phyloP scores from a whole-genome alignment of 208 protist genomes.

The Histomonas meleagridis region DNA sequence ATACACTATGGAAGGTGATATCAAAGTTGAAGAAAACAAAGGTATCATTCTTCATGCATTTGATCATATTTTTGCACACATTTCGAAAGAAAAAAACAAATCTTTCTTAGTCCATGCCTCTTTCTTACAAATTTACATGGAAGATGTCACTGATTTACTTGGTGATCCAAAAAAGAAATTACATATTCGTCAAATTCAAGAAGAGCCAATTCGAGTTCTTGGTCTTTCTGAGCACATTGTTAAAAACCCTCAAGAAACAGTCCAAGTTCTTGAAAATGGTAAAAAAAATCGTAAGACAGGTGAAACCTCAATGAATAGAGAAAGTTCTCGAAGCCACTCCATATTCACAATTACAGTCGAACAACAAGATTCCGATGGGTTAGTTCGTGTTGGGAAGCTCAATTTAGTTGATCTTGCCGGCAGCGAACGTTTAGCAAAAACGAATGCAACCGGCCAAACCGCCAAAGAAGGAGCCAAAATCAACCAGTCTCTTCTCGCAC shows the following conservation, averaged over 20 bases:
- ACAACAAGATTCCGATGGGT: slow-evolving; percentile 14
- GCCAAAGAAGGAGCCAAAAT: slow-evolving; percentile 59
- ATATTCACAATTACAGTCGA: slow-evolving; percentile 57
- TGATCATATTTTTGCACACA: slow-evolving; percentile 41
- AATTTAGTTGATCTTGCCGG: slow-evolving; percentile 57
- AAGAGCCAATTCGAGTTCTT: slow-evolving; percentile 42
- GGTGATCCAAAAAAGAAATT: slow-evolving; percentile 22
- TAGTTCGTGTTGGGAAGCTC: slow-evolving; percentile 49
- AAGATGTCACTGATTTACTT: slow-evolving; percentile 54
- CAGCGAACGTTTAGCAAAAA: slow-evolving; percentile 55
- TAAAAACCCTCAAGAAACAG: slow-evolving; percentile 35
- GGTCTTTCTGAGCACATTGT: slow-evolving; percentile 40
- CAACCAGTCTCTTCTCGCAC: slow-evolving; percentile 59
- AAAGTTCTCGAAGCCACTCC: slow-evolving; percentile 54
- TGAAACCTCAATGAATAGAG: slow-evolving; percentile 47
- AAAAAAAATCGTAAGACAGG: slow-evolving; percentile 40
- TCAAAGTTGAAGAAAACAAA: slow-evolving; percentile 23
- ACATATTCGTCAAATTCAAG: slow-evolving; percentile 17
- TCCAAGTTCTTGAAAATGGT: slow-evolving; percentile 39
- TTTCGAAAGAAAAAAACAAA: slow-evolving; percentile 37
- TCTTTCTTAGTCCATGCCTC: slow-evolving; percentile 42
- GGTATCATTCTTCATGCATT: slow-evolving; percentile 36
- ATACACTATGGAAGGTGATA: slow-evolving; percentile 27
- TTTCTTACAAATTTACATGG: slow-evolving; percentile 57
- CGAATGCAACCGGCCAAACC: slow-evolving; percentile 50